Percentiles rank a stretch among this genome's conserved stretches.
Conservation (phyloP, 2,329 filamentous ascomycete species). For the Claviceps arundinis region DNA sequence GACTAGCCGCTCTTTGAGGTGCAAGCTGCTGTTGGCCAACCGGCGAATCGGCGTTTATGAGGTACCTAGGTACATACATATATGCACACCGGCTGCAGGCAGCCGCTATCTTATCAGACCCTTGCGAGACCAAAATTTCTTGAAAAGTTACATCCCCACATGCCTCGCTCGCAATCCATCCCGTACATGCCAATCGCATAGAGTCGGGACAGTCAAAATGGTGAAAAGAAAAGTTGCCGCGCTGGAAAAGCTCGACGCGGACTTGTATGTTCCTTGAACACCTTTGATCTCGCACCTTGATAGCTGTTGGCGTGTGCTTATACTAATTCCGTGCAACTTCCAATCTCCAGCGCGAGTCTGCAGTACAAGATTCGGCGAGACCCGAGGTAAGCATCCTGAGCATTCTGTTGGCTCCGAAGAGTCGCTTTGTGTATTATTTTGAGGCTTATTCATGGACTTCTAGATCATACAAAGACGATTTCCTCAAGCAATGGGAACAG, state of each 20-base stretch:
- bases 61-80: too few relatives aligned
- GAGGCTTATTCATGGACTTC: not conserved
- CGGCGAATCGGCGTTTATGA: too few relatives aligned
- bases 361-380: slow-evolving; percentile 87
- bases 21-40: too few relatives aligned
- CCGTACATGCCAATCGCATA: not conserved
- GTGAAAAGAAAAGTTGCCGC: slow-evolving; percentile 83
- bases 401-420: slow-evolving; percentile 1
- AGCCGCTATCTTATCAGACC: slow-evolving; percentile 2
- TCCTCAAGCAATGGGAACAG: slow-evolving; percentile 75
- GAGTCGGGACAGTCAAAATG: slow-evolving; percentile 31
- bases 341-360: slow-evolving; percentile 51
- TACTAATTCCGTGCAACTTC: not conserved
- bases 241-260: slow-evolving; percentile 89
- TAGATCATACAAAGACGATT: slow-evolving; percentile 82
- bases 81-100: too few relatives aligned
- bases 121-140: not conserved
- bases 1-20: too few relatives aligned
- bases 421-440: too few relatives aligned
- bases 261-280: slow-evolving; percentile 42
- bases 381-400: slow-evolving; percentile 44
- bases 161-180: too few relatives aligned
- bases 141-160: slow-evolving; percentile 1
- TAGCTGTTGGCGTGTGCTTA: not conserved
- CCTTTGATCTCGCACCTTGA: not conserved